phyloP scores from a whole-genome alignment of 352 stramenopile genomes.

The Phytophthora pini region DNA sequence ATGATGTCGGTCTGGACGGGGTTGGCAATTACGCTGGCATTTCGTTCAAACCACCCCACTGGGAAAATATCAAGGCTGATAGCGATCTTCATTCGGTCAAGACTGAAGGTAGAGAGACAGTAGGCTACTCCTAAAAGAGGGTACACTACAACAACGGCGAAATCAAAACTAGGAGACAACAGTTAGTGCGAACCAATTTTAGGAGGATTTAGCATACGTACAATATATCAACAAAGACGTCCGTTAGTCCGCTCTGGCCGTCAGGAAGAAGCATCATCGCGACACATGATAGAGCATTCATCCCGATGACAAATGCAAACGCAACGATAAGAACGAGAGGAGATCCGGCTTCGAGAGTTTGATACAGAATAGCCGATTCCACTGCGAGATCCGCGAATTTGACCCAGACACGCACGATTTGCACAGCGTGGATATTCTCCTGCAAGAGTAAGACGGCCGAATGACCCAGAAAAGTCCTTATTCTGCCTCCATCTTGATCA shows the following conservation, averaged over 20 bases:
- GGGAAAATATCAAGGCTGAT: conserved; percentile 46
- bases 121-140: conserved; percentile 36
- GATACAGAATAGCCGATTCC: conserved; percentile 10
- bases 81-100: conserved; percentile 30
- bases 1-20: conserved; percentile 29
- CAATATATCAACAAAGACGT: conserved; percentile 5
- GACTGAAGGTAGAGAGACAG: conserved; percentile 31
- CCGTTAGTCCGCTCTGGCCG: not conserved
- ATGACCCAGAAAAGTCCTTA: not conserved
- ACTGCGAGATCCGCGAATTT: conserved; percentile 21
- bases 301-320: conserved; percentile 13
- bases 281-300: conserved; percentile 10
- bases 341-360: conserved; percentile 19
- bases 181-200: not conserved
- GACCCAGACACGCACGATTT: conserved; percentile 17
- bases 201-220: not conserved
- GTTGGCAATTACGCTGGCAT: conserved; percentile 31
- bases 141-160: conserved; percentile 35
- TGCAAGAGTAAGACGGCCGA: not conserved
- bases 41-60: conserved; percentile 31
- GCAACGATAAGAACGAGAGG: conserved; percentile 7
- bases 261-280: conserved; percentile 14
- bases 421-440: not conserved
- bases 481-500: not conserved
- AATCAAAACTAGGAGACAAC: conserved; percentile 33